Percentiles rank a stretch among this genome's conserved stretches.
Evolutionary conservation across 192 early-diverging fungal species (phyloP).

Genomic region (Neocallimastix lanati): DNA sequence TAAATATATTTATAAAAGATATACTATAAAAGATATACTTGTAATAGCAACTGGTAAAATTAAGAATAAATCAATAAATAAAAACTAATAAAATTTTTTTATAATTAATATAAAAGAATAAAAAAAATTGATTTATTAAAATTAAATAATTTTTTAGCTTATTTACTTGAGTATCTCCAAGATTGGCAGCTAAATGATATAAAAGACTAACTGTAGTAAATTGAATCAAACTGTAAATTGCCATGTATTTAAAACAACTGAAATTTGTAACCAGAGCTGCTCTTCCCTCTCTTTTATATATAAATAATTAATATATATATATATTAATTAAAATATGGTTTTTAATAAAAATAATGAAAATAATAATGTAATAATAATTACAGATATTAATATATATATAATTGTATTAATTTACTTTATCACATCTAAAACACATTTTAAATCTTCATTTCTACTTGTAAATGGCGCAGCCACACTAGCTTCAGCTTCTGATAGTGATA

Average conservation of each 20-base stretch:
- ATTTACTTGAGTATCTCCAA: slow-evolving; percentile 40
- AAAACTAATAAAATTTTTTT: slow-evolving; percentile 51
- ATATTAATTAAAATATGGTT: too few relatives aligned
- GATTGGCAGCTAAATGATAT: slow-evolving; percentile 67
- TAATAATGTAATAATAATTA: too few relatives aligned
- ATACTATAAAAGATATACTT: slow-evolving; percentile 14
- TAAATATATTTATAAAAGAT: too few relatives aligned
- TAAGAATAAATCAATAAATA: slow-evolving; percentile 84
- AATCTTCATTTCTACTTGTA: slow-evolving; percentile 73
- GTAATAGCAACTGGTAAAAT: slow-evolving; percentile 73
- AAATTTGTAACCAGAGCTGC: slow-evolving; percentile 93
- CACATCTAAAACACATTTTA: slow-evolving; percentile 80
- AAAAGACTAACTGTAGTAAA: slow-evolving; percentile 84
- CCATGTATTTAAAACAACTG: slow-evolving; percentile 98
- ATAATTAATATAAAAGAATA: too few relatives aligned
- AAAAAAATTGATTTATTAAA: too few relatives aligned
- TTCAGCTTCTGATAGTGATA: slow-evolving; percentile 92
- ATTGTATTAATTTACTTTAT: slow-evolving; percentile 23
- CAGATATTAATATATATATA: too few relatives aligned
- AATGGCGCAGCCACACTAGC: slow-evolving; percentile 96
- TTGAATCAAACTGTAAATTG: slow-evolving; percentile 90
- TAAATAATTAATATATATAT: neutral
- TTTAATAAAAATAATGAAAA: too few relatives aligned
- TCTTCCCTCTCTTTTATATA: slow-evolving; percentile 54
- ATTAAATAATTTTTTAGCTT: neutral